Percentiles rank a stretch among this genome's conserved stretches.
phyloP scores from a whole-genome alignment of 23 red algal genomes.

The Gracilaria domingensis region DNA sequence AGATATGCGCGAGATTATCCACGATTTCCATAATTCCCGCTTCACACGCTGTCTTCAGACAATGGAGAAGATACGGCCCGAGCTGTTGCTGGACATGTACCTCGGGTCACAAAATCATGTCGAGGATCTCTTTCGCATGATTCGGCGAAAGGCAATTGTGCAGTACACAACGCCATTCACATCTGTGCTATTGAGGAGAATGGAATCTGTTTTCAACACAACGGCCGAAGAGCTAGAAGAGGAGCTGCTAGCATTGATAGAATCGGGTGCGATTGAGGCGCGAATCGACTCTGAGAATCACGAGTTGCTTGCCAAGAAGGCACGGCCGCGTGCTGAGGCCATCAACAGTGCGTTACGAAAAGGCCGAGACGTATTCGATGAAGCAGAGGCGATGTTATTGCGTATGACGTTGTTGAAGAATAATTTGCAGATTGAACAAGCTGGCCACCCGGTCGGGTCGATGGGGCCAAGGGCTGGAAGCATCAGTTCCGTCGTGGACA shows the following conservation, averaged over 20 bases:
- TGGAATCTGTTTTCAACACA: conserved; percentile 79
- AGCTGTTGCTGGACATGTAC: conserved; percentile 81
- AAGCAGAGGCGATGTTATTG: conserved; percentile 82
- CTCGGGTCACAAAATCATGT: conserved; percentile 72
- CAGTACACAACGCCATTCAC: conserved; percentile 84
- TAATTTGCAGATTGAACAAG: conserved; percentile 30
- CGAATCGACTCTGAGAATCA: conserved; percentile 80
- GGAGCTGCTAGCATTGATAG: conserved; percentile 84
- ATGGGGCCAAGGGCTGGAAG: conserved; percentile 54
- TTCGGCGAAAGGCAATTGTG: conserved; percentile 81
- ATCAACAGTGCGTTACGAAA: conserved; percentile 40
- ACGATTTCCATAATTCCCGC: conserved; percentile 85
- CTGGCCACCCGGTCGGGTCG: not conserved
- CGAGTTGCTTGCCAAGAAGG: conserved; percentile 59
- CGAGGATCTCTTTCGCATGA: conserved; percentile 61
- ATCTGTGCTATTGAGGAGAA: conserved; percentile 71
- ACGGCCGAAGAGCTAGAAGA: conserved; percentile 45
- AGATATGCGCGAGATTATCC: conserved; percentile 83
- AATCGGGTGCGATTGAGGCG: conserved; percentile 68
- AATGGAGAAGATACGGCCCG: conserved; percentile 66
- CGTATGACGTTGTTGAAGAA: conserved; percentile 78
- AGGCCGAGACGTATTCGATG: conserved; percentile 62
- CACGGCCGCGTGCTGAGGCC: conserved; percentile 36
- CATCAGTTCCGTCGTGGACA: conserved; percentile 59
- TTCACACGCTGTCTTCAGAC: conserved; percentile 73